Evolutionary conservation across 2,329 filamentous ascomycete species (phyloP), one percentile per base, ranked within the genome.

Genomic region (Hirsutella rhossiliensis): DNA sequence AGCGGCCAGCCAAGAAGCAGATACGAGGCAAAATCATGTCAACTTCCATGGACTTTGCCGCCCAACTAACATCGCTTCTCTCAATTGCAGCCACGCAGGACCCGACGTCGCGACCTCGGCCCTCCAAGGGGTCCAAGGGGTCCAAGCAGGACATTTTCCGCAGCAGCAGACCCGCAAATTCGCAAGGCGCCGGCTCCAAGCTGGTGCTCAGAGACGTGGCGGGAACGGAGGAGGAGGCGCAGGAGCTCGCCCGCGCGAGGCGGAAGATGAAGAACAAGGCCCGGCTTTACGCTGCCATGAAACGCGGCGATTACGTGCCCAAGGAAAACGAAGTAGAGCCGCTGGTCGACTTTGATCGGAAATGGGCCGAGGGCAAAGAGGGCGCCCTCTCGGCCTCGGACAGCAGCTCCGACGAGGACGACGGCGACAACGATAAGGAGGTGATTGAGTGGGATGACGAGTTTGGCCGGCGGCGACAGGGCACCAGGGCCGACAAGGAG

Each of bases 311-410:
- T 57, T 81, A 86, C 62, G 69, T 86, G n/a, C 70, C 75, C 15
- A 73, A 74, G 44, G 76, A 84, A 51, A 76, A 82, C 57, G 69
- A 77, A 53, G 68, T 76, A 37, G 77, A 80, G 52, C 73, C 76
- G 20, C 75, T 94, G 23, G 83, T 98, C 3, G 90, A 98, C 65
- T 98, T 98, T 62, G 92, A 97, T 63, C 75, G 83, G 48, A 98
- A 97, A 66, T 97, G 92, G 89, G 87, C 84, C 0, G 86, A 94
- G 57, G 67, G 18, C 11, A 13, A 18, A 6, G 29, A 30, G 17
- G 20, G 20, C 19, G 2, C 12, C 7, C 3, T 15, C 5, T 30
- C 36, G 20, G 19, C 69, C 20, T 69, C 80, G 44, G 82, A 65
- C n/a, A 57, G 50, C 7, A 56, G 56, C 37, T 62, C 57, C 45